phyloP scores from a whole-genome alignment of 2,329 filamentous ascomycete species.

The Aspergillus costaricaensis region DNA sequence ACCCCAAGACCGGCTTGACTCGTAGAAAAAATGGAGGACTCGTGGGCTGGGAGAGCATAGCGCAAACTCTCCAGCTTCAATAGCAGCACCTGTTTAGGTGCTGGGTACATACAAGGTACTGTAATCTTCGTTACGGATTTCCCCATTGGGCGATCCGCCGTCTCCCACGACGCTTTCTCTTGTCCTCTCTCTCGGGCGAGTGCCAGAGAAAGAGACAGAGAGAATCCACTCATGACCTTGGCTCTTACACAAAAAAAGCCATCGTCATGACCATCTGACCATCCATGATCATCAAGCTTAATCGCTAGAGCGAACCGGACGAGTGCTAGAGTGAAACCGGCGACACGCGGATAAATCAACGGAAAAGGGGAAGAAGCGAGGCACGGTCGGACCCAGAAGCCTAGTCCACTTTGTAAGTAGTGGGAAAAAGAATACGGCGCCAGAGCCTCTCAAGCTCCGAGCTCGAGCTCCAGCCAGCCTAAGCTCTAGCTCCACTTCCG shows the following conservation, averaged over 20 bases:
- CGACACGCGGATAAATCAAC: neutral
- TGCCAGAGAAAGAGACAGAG: neutral
- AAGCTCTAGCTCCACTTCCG: conserved; percentile 10
- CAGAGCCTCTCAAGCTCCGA: neutral
- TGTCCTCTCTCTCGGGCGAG: neutral
- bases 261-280: conserved; percentile 1
- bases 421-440: neutral
- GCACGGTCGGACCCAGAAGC: neutral
- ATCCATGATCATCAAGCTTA: conserved; percentile 17
- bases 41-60: neutral
- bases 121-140: conserved; percentile 13
- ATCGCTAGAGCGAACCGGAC: neutral
- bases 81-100: neutral
- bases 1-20: neutral
- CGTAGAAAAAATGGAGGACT: neutral
- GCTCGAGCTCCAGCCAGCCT: neutral
- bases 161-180: too few species aligned
- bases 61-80: neutral
- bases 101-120: neutral
- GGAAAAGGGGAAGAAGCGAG: neutral
- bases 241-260: neutral
- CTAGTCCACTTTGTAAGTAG: too few species aligned
- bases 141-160: conserved; percentile 16
- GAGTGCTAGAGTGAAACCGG: neutral
- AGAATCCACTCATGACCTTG: neutral